These are phyloP conservation scores for Calonectria fujianensis DNA, from an alignment of 2,329 filamentous ascomycete genomes.

Conservation along the genomic window DNA sequence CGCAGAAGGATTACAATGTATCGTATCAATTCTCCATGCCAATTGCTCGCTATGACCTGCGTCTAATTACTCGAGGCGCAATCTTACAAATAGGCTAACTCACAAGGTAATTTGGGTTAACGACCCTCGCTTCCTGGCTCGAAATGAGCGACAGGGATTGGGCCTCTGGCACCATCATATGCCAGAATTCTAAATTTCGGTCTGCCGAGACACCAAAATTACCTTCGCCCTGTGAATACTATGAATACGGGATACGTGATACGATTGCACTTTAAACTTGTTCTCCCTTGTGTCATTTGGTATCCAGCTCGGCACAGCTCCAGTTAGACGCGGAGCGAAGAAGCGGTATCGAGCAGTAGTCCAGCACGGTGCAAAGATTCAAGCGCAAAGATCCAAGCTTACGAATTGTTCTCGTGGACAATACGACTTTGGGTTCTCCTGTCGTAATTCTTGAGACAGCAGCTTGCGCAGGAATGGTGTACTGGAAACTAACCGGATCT, in stretches of 20 bases:
- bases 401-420: not conserved
- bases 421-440: not conserved
- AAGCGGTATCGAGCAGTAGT: not conserved
- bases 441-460: not conserved
- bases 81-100: not conserved
- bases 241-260: not conserved
- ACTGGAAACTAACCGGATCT: not conserved
- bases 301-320: not conserved
- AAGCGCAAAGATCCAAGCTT: not conserved
- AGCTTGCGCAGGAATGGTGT: slow-evolving; percentile 11
- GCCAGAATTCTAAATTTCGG: not conserved
- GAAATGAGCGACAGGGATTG: slow-evolving; percentile 2
- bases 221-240: not conserved
- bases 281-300: no score
- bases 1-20: not conserved
- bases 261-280: not conserved
- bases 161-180: not conserved
- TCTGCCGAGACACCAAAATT: not conserved
- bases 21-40: not conserved
- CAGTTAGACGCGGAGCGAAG: not conserved
- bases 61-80: not conserved
- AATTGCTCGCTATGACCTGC: not conserved
- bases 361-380: no score
- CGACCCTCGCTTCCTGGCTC: not conserved
- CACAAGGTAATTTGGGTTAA: not conserved